Evolutionary conservation across 139 green algal species (phyloP), one percentile per base, ranked within the genome.

Genomic region (Haematococcus lacustris): DNA sequence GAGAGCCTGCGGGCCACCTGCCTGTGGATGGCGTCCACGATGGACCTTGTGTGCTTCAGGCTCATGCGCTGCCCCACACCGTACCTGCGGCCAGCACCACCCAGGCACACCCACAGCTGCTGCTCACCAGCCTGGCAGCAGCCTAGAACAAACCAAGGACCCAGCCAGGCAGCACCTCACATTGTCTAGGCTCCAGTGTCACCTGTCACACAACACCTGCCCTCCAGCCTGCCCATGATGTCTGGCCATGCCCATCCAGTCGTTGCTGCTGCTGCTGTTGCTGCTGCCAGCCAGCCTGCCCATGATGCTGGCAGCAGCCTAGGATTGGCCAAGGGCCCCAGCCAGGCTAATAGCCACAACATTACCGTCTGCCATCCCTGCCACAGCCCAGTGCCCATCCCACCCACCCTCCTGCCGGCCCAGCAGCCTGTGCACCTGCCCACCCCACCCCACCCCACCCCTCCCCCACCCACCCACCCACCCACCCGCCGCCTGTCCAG

Each of bases 21-120:
- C 38, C 65, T 83, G 85, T 97, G 95, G 71, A 98, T 98, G 66
- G 95, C 93, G 75, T 98, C 87, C 59, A 98, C 88, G 71, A 98
- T 98, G 59, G 91, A 88, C 38, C 94, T 87, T 5, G 94, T 98
- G 85, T 96, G 77, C 70, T 86, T 86, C 30, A 98, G 83, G 76
- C 91, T 94, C 72, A 98, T 97, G 76, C 93, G 87, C 60, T 82
- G 78, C 38, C 93, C 93, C 30, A 92, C 86, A 72, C 93, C 93
- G 77, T 97, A 97, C 61, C 78, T 83, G 76, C 79, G 68, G 7
- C 35, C 2, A 39, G 23, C 7, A 69, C 5, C 6, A 47, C 9
- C 5, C 9, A 69, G 62, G 13, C 41, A n/a, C 17, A 35, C n/a
- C 17, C 21, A 35, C n/a, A 66, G 59, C n/a, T n/a, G n/a, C n/a